Percentiles rank a stretch among this genome's conserved stretches.
Evolutionary conservation across 208 protist genomes (phyloP).

Genomic region (Angomonas deanei): DNA sequence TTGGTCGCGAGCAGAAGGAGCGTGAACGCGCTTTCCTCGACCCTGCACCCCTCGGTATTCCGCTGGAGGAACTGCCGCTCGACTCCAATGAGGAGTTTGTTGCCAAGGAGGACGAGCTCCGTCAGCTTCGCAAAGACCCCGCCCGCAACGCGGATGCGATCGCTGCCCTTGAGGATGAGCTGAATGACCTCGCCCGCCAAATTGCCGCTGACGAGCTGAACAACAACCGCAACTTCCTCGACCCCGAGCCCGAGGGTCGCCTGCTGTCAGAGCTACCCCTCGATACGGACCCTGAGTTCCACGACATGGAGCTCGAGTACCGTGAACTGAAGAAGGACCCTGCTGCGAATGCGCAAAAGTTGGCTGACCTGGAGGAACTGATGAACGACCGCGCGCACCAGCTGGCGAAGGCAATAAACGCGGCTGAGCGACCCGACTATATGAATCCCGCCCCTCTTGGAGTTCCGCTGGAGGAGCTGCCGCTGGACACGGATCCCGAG

Average conservation of each 20-base stretch:
- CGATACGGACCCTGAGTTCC: constrained; percentile 56
- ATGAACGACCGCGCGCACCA: constrained; percentile 75
- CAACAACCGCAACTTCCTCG: constrained; percentile 48
- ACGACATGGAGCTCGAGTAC: constrained; percentile 42
- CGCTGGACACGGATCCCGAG: constrained; percentile 60
- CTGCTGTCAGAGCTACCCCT: constrained; percentile 54
- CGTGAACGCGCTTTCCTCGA: constrained; percentile 47
- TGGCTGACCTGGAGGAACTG: constrained; percentile 63
- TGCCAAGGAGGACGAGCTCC: constrained; percentile 54
- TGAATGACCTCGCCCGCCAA: constrained; percentile 49
- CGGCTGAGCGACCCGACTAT: constrained; percentile 50
- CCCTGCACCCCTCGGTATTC: constrained; percentile 45
- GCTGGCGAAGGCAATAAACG: constrained; percentile 63
- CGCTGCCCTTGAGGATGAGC: constrained; percentile 35
- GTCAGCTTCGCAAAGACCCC: constrained; percentile 42
- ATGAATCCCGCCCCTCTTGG: constrained; percentile 39
- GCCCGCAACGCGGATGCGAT: constrained; percentile 40
- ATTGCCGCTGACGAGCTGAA: constrained; percentile 58
- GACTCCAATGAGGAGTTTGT: constrained; percentile 42
- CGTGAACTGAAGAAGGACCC: constrained; percentile 53
- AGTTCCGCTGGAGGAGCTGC: constrained; percentile 52
- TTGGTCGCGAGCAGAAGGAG: constrained; percentile 38
- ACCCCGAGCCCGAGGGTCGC: constrained; percentile 62
- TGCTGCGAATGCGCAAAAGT: constrained; percentile 37
- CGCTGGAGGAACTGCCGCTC: constrained; percentile 59